Evolutionary conservation across 495 filamentous ascomycete genomes (phyloP).

Genomic region (Podospora fimiseda): DNA sequence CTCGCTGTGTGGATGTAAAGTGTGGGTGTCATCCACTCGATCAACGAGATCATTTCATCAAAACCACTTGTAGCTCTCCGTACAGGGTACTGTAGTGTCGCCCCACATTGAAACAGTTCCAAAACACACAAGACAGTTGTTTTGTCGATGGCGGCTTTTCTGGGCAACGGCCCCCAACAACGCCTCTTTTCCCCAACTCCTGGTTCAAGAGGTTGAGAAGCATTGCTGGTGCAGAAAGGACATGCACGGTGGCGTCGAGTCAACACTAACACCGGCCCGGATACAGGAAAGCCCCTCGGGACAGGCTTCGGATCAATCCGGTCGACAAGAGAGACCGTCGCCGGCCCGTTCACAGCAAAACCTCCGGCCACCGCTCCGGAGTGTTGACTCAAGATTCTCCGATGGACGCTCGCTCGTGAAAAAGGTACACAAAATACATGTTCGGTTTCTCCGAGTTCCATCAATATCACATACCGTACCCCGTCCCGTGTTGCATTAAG

Average conservation of each 20-base stretch:
- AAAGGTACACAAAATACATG: neutral
- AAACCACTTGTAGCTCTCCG: neutral
- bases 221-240: neutral
- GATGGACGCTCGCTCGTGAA: neutral
- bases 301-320: no score
- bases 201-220: neutral
- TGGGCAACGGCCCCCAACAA: neutral
- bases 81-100: neutral
- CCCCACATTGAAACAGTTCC: neutral
- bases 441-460: neutral
- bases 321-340: no score
- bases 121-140: no score
- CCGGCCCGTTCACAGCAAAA: no score
- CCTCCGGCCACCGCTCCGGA: no score
- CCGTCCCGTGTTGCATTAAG: neutral
- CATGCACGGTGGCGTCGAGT: constrained; percentile 1
- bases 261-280: neutral
- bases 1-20: neutral
- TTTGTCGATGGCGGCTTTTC: neutral
- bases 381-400: no score
- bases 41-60: neutral
- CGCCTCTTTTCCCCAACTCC: constrained; percentile 1
- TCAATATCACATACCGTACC: neutral
- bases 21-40: neutral
- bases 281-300: neutral